These are phyloP conservation scores for Chaetomidium leptoderma DNA, from an alignment of 495 filamentous ascomycete species.

Conservation along the genomic window DNA sequence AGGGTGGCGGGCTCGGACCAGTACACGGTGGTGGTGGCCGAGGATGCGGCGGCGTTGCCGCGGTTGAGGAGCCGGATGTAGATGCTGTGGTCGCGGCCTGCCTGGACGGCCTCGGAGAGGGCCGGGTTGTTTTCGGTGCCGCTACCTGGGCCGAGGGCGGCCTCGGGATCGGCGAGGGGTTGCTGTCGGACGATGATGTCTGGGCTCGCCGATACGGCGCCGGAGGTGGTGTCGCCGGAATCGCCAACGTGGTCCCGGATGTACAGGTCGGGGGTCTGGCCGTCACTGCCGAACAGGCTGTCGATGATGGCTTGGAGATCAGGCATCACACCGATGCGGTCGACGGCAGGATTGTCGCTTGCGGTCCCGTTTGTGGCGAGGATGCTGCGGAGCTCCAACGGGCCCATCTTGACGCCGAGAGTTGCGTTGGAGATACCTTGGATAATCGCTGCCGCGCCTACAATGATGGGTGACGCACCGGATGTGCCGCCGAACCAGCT, in stretches of 20 bases:
- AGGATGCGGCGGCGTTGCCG: not conserved
- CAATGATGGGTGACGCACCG: conserved; percentile 18
- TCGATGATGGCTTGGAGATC: conserved; percentile 15
- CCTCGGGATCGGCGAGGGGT: conserved; percentile 5
- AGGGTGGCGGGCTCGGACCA: conserved; percentile 11
- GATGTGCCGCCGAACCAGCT: conserved; percentile 20
- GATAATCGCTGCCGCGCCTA: conserved; percentile 15
- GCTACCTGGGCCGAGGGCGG: not conserved
- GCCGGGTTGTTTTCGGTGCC: conserved; percentile 7
- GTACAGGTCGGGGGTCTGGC: conserved; percentile 7
- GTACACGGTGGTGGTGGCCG: not conserved
- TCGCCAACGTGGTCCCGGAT: conserved; percentile 11
- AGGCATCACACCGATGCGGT: conserved; percentile 16
- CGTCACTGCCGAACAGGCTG: not conserved
- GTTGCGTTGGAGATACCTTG: conserved; percentile 18
- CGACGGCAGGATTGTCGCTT: not conserved
- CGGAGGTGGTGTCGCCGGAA: conserved; percentile 2
- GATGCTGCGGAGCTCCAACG: conserved; percentile 6
- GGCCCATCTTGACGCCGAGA: conserved; percentile 11
- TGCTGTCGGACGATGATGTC: conserved; percentile 17
- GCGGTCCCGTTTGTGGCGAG: conserved; percentile 12
- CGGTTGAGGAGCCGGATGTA: conserved; percentile 15
- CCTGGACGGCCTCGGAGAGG: conserved; percentile 3
- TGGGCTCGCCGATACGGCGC: not conserved
- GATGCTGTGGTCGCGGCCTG: conserved; percentile 2